These are phyloP conservation scores for Rugonectria rugulosa DNA, from an alignment of 2,329 filamentous ascomycete genomes.

Conservation along the genomic window DNA sequence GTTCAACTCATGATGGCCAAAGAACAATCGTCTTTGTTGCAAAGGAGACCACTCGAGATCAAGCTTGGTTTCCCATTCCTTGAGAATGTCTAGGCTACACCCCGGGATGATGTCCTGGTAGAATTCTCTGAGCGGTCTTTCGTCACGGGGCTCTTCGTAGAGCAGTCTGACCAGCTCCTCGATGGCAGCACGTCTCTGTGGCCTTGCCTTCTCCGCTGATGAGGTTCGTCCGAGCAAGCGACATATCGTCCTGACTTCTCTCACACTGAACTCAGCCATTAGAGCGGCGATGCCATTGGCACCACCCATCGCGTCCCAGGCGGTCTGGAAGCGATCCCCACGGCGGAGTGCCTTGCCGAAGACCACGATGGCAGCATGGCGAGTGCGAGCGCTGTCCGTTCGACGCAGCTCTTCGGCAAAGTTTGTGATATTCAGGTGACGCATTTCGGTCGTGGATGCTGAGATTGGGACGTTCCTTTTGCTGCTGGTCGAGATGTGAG, in stretches of 20 bases:
- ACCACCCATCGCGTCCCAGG: slow-evolving; percentile 34
- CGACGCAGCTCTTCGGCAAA: slow-evolving; percentile 26
- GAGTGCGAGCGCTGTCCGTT: slow-evolving; percentile 22
- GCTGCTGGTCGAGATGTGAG: too few species aligned
- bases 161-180: slow-evolving; percentile 31
- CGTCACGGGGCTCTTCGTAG: slow-evolving; percentile 18
- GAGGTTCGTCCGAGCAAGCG: slow-evolving; percentile 30
- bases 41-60: slow-evolving; percentile 21
- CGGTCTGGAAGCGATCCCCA: slow-evolving; percentile 26
- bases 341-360: slow-evolving; percentile 34
- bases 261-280: slow-evolving; percentile 38
- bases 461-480: too few species aligned
- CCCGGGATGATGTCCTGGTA: slow-evolving; percentile 38
- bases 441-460: slow-evolving; percentile 12
- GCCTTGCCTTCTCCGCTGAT: slow-evolving; percentile 26
- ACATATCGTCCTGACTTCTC: slow-evolving; percentile 30
- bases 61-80: slow-evolving; percentile 27
- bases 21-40: slow-evolving; percentile 24
- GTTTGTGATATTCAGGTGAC: slow-evolving; percentile 3
- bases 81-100: slow-evolving; percentile 27
- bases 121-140: slow-evolving; percentile 27
- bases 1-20: slow-evolving; percentile 25
- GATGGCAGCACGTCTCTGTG: slow-evolving; percentile 33
- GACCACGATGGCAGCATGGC: slow-evolving; percentile 25
- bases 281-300: slow-evolving; percentile 30